Percentiles rank a stretch among this genome's conserved stretches.
Evolutionary conservation across 345 rosid species (phyloP).

Genomic region (Brassica juncea): DNA sequence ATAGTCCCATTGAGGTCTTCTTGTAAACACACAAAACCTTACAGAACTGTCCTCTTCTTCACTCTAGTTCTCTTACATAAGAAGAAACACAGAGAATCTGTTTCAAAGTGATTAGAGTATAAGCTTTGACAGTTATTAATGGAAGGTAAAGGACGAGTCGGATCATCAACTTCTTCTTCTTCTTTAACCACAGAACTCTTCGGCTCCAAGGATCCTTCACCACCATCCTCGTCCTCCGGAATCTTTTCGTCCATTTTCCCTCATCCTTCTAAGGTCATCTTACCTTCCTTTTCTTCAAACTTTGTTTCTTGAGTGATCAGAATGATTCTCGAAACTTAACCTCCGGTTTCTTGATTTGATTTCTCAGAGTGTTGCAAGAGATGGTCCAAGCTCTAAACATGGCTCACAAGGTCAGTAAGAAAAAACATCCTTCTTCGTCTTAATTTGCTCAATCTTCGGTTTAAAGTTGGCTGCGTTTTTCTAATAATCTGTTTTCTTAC

Average conservation of each 20-base stretch:
- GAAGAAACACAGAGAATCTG: constrained; percentile 11
- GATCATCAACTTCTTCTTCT: constrained; percentile 59
- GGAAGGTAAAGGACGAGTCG: constrained; percentile 60
- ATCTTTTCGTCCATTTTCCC: constrained; percentile 71
- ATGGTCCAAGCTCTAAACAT: constrained; percentile 51
- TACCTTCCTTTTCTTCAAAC: not conserved
- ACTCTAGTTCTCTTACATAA: constrained; percentile 19
- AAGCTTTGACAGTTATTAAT: constrained; percentile 27
- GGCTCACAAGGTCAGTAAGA: constrained; percentile 50
- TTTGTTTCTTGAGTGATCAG: not conserved
- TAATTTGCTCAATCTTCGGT: constrained; percentile 1
- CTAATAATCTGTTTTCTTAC: not conserved
- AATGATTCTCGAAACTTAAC: constrained; percentile 21
- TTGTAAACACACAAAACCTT: constrained; percentile 22
- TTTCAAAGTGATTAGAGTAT: constrained; percentile 5
- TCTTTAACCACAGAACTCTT: constrained; percentile 77
- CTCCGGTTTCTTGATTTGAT: not conserved
- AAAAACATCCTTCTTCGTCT: not conserved
- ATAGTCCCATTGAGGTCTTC: constrained; percentile 32
- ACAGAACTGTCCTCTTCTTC: constrained; percentile 30
- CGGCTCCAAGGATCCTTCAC: constrained; percentile 59
- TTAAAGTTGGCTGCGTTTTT: constrained; percentile 12
- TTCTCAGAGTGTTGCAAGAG: constrained; percentile 57
- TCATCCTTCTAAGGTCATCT: constrained; percentile 61
- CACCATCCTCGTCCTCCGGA: constrained; percentile 56